Conservation (phyloP, 1,284 basidiomycete species). For the Trametes pubescens region DNA sequence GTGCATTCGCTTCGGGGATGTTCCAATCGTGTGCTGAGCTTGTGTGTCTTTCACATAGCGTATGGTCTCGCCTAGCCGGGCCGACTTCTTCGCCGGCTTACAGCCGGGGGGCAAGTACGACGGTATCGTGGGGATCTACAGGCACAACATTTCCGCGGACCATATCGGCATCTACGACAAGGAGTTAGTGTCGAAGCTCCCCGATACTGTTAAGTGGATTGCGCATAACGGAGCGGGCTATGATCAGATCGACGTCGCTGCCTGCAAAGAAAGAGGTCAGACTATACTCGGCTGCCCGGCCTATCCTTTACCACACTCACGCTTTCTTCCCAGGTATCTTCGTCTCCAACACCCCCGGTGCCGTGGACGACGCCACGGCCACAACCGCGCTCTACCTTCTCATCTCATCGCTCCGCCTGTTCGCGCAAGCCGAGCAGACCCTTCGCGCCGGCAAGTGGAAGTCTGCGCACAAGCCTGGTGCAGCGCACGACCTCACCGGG, state of each 20-base stretch:
- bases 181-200: constrained; percentile 76
- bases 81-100: constrained; percentile 74
- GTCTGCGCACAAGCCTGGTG: constrained; percentile 49
- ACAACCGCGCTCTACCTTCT: constrained; percentile 89
- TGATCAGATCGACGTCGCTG: constrained; percentile 83
- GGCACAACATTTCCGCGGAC: constrained; percentile 72
- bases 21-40: neutral
- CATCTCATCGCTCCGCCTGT: constrained; percentile 86
- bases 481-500: constrained; percentile 79
- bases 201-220: constrained; percentile 81
- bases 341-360: constrained; percentile 91
- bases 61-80: constrained; percentile 71
- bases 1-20: constrained; percentile 41
- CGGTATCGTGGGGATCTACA: constrained; percentile 81
- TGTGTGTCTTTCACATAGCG: constrained; percentile 23
- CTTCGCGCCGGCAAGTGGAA: constrained; percentile 69
- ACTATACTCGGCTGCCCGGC: neutral
- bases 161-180: constrained; percentile 82
- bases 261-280: constrained; percentile 74
- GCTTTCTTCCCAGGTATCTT: constrained; percentile 64
- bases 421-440: constrained; percentile 74
- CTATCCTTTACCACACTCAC: neutral
- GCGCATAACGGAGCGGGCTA: constrained; percentile 95
- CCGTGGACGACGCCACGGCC: constrained; percentile 92
- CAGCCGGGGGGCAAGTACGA: constrained; percentile 77